Percentiles rank a stretch among this genome's conserved stretches.
Conservation (phyloP, 495 filamentous ascomycete species). For the Neurospora sp. region DNA sequence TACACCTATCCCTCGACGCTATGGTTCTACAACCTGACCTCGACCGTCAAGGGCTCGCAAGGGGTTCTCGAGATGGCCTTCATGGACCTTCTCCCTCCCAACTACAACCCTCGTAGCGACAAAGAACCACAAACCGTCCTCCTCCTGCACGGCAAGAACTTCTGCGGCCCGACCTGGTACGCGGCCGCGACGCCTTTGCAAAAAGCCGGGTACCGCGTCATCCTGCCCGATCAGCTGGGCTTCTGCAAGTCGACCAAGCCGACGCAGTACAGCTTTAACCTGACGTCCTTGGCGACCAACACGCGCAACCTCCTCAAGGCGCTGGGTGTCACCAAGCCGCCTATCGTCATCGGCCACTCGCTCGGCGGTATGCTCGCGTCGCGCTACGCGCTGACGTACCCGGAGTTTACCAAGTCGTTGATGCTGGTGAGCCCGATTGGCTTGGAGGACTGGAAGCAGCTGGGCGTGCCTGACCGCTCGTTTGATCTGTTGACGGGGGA, state of each 20-base stretch:
- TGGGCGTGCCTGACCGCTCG: slow-evolving; percentile 29
- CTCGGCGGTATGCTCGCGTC: slow-evolving; percentile 36
- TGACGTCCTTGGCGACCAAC: slow-evolving; percentile 32
- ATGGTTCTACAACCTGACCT: slow-evolving; percentile 26
- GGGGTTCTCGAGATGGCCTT: slow-evolving; percentile 31
- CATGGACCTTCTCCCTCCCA: slow-evolving; percentile 30
- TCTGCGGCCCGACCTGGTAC: slow-evolving; percentile 34
- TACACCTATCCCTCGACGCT: slow-evolving; percentile 34
- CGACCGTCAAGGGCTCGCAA: slow-evolving; percentile 17
- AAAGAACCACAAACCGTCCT: slow-evolving; percentile 20
- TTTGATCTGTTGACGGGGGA: slow-evolving; percentile 18
- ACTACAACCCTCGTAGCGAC: slow-evolving; percentile 2
- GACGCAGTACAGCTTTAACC: slow-evolving; percentile 29
- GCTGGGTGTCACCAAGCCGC: slow-evolving; percentile 13
- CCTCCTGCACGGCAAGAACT: slow-evolving; percentile 38
- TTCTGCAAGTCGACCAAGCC: slow-evolving; percentile 42
- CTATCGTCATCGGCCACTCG: slow-evolving; percentile 36
- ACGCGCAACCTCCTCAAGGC: slow-evolving; percentile 24
- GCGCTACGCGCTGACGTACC: slow-evolving; percentile 35
- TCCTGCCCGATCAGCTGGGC: slow-evolving; percentile 36
- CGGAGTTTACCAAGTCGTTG: slow-evolving; percentile 16
- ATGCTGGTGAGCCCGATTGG: slow-evolving; percentile 32
- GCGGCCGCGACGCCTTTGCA: slow-evolving; percentile 23
- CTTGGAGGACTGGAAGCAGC: slow-evolving; percentile 34
- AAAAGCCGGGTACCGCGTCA: slow-evolving; percentile 30